These are phyloP conservation scores for Rhododendron molle DNA, from an alignment of 148 eudicot species.

Conservation along the genomic window DNA sequence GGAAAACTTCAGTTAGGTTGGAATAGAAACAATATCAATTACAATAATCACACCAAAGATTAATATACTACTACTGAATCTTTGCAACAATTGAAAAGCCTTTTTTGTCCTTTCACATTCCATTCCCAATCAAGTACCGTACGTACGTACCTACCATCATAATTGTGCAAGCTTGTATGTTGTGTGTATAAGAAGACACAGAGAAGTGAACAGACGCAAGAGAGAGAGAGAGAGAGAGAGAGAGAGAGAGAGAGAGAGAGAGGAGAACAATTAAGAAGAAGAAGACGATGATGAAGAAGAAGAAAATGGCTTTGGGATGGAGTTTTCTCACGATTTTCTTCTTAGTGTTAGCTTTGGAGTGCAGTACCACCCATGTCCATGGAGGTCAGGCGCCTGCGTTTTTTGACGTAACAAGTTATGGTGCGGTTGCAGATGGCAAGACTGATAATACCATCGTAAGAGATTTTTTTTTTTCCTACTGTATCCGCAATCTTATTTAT, in stretches of 20 bases:
- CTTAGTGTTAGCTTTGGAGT: neutral
- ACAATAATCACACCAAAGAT: neutral
- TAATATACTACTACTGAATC: neutral
- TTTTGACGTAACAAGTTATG: constrained; percentile 1
- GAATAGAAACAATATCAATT: neutral
- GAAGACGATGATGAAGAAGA: neutral
- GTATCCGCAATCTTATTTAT: neutral
- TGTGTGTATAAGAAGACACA: neutral
- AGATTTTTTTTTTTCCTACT: neutral
- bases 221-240: neutral
- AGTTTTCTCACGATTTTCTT: neutral
- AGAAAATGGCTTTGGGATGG: neutral
- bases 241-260: neutral
- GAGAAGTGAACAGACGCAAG: neutral
- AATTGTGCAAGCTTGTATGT: neutral
- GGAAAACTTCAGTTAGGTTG: neutral
- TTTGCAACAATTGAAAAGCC: neutral
- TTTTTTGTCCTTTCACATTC: neutral
- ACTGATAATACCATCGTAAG: constrained; percentile 12
- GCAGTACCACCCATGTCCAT: too few relatives aligned
- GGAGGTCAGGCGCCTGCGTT: neutral
- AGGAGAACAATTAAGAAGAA: neutral
- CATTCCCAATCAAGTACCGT: neutral
- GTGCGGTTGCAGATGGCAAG: constrained; percentile 15
- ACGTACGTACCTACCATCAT: neutral